Evolutionary conservation across 192 early-diverging fungal genomes (phyloP).

Genomic region (Spizellomyces sp.): DNA sequence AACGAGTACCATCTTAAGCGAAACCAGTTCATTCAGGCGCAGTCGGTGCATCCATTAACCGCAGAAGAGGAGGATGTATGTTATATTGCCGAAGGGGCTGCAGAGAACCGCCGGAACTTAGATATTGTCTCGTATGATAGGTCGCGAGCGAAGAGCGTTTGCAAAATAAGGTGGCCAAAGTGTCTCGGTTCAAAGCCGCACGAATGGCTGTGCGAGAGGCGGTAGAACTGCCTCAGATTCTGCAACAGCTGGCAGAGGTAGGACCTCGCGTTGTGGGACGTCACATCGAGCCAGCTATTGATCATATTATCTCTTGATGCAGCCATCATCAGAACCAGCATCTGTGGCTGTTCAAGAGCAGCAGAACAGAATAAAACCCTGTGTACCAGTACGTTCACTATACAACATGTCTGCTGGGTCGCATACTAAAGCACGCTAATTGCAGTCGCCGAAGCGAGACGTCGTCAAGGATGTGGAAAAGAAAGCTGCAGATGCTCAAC

Average conservation of each 20-base stretch:
- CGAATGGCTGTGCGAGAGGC: conserved; percentile 10
- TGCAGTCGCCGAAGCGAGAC: too few species aligned
- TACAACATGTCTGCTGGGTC: too few species aligned
- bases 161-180: conserved; percentile 7
- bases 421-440: too few species aligned
- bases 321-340: too few species aligned
- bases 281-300: too few species aligned
- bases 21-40: conserved; percentile 29
- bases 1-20: conserved; percentile 36
- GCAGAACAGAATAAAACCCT: too few species aligned
- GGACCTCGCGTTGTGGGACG: too few species aligned
- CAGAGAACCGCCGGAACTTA: neutral
- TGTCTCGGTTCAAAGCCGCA: conserved; percentile 26
- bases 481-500: too few species aligned
- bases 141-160: conserved; percentile 14
- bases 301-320: too few species aligned
- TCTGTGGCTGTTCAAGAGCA: too few species aligned
- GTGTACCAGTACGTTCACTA: too few species aligned
- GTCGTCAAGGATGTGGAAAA: too few species aligned
- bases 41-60: conserved; percentile 12
- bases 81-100: neutral
- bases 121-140: neutral
- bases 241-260: neutral
- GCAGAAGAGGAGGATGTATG: conserved; percentile 16
- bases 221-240: conserved; percentile 11